Evolutionary conservation across 2,329 filamentous ascomycete species (phyloP).

Genomic region (Exophiala alcalophila): DNA sequence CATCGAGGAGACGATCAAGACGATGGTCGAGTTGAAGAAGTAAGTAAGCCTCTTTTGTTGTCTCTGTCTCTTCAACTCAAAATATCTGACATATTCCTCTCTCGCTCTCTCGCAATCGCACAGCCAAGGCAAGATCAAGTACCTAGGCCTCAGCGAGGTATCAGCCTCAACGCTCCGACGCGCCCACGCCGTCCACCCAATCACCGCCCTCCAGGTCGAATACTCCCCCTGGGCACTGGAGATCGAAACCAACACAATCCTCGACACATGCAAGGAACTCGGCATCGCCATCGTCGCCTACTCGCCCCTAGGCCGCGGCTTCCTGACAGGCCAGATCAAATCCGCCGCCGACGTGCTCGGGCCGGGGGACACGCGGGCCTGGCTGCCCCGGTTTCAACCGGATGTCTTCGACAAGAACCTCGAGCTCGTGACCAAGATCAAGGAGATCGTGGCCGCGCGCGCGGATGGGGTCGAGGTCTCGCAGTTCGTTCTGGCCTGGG

Average conservation of each 20-base stretch:
- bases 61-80: neutral
- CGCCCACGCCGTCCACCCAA: conserved; percentile 45
- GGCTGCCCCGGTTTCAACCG: conserved; percentile 58
- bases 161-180: conserved; percentile 48
- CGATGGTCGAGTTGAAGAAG: conserved; percentile 45
- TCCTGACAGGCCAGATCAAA: conserved; percentile 55
- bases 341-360: conserved; percentile 53
- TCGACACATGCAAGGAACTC: conserved; percentile 51
- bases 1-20: conserved; percentile 45
- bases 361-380: conserved; percentile 48
- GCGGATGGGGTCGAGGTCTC: conserved; percentile 59
- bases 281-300: conserved; percentile 70
- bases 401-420: conserved; percentile 65
- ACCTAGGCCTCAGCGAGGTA: conserved; percentile 49
- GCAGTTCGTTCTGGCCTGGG: conserved; percentile 67
- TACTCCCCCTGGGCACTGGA: conserved; percentile 48
- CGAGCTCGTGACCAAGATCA: conserved; percentile 57
- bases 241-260: conserved; percentile 45
- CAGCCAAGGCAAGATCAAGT: conserved; percentile 48
- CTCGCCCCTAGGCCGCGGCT: conserved; percentile 63
- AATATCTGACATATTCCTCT: neutral
- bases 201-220: conserved; percentile 51
- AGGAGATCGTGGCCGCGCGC: conserved; percentile 56
- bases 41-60: conserved; percentile 34
- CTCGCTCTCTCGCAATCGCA: neutral